Evolutionary conservation across 2,329 filamentous ascomycete genomes (phyloP).

Genomic region (Shiraia sp.): DNA sequence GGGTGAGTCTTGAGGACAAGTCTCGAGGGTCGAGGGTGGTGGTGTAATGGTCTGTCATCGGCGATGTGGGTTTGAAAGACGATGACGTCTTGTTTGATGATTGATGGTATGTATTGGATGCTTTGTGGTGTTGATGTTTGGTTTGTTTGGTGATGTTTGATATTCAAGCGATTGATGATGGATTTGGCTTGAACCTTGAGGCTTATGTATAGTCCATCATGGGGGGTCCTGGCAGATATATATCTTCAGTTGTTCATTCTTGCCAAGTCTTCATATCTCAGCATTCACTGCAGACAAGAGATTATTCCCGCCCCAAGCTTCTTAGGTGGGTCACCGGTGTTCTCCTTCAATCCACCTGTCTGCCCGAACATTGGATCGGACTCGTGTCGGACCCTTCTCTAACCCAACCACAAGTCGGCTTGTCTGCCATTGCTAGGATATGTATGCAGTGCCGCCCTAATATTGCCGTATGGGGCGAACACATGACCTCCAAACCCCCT

Average conservation of each 20-base stretch:
- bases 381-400: conserved; percentile 6
- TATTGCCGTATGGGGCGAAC: conserved; percentile 7
- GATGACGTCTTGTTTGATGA: conserved; percentile 2
- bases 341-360: conserved; percentile 1
- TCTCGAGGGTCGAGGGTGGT: conserved; percentile 30
- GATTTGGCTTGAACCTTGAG: too few species aligned
- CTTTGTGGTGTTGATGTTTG: too few species aligned
- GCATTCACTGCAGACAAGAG: conserved; percentile 8
- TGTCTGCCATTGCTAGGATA: conserved; percentile 1
- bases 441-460: conserved; percentile 15
- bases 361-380: conserved; percentile 1
- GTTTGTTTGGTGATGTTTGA: too few species aligned
- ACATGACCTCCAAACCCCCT: conserved; percentile 20
- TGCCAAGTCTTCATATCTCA: conserved; percentile 13
- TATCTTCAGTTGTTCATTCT: conserved; percentile 7
- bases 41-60: conserved; percentile 37
- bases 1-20: conserved; percentile 26
- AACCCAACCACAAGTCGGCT: conserved; percentile 14
- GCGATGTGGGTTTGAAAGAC: conserved; percentile 15
- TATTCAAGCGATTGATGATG: too few species aligned
- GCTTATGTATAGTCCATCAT: conserved; percentile 8
- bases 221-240: conserved; percentile 10
- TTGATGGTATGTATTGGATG: conserved; percentile 2
- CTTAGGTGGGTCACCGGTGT: conserved; percentile 13
- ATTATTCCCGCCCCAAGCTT: conserved; percentile 19